Base-by-base conservation (phyloP, 768 basidiomycete species). In the Tulasnella sp. region DNA sequence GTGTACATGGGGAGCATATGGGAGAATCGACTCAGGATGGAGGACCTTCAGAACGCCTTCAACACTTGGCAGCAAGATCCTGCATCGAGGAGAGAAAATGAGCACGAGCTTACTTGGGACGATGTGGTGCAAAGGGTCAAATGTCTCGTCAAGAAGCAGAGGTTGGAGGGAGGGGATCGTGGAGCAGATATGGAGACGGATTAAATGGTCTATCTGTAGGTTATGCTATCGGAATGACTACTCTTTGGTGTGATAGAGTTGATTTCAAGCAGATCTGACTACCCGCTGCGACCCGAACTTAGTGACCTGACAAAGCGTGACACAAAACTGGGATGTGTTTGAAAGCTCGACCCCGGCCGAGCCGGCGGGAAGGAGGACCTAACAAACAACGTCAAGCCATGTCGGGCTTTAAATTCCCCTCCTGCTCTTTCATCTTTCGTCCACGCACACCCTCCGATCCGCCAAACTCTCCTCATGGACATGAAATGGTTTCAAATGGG, bases 1-100 rank as follows among this genome's bases (percentile, higher is more conserved):
- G 82, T 82, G 26, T 88, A 87, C 75, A 77, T 78, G 12, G 83
- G 81, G 62, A 86, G 86, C 72, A 88, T 89, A 34, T 88, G 87
- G 87, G 87, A 86, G 47, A 79, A 80, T 1, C 81, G 87, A 37
- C 73, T 88, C 35, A 82, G 86, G 17, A 79, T 83, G 42, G 81
- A 81, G 14, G 85, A 87, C 75, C 75, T 87, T 14, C 84, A 86
- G 78, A 76, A 74, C 17, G 83, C 81, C 6, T 79, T 78, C 16
- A 73, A 74, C 22, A 59, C 69, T 65, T 71, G 52, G 9, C 17
- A 63, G 32, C 34, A 66, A 5, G 11, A 66, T 26, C 34, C 39
- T 5, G 26, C 64, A 12, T 37, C 22, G 34, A 36, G 19, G 35
- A 40, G 22, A 17, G 35, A 37, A 17, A 65, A 65, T n/a, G 64